Evolutionary conservation across 352 stramenopile species (phyloP).

Genomic region (Globisporangium cystogenes): DNA sequence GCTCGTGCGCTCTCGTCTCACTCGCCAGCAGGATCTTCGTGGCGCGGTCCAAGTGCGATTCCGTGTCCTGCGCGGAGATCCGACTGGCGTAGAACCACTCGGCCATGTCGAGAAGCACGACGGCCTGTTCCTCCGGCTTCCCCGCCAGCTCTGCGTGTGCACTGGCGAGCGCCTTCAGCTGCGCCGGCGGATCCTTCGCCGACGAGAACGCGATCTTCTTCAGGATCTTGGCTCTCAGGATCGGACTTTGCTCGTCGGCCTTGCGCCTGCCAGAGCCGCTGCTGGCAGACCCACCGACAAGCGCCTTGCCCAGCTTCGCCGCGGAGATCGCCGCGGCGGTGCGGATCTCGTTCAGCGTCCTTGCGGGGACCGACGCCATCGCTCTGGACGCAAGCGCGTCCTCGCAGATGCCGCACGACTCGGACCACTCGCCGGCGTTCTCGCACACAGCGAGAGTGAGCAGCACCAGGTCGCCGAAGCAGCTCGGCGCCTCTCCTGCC

Average conservation of each 20-base stretch:
- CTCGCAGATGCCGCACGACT: constrained; percentile 32
- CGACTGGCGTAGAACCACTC: constrained; percentile 83
- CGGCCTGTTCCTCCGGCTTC: constrained; percentile 49
- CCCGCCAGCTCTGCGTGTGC: constrained; percentile 59
- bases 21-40: constrained; percentile 32
- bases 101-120: constrained; percentile 73
- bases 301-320: constrained; percentile 48
- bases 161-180: constrained; percentile 48
- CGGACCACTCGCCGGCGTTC: constrained; percentile 34
- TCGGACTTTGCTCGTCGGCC: constrained; percentile 28
- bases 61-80: constrained; percentile 45
- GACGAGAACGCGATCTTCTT: constrained; percentile 65
- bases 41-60: constrained; percentile 52
- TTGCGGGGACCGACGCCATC: constrained; percentile 8
- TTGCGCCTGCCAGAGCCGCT: constrained; percentile 20
- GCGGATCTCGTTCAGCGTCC: constrained; percentile 44
- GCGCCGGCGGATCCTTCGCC: constrained; percentile 41
- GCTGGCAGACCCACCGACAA: constrained; percentile 5
- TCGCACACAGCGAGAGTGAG: constrained; percentile 52
- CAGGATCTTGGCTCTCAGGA: constrained; percentile 56
- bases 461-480: constrained; percentile 50
- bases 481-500: background rate
- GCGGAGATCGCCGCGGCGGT: constrained; percentile 42
- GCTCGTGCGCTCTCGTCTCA: constrained; percentile 14
- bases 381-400: constrained; percentile 17